Evolutionary conservation across 176 grass and related monocot genomes (phyloP).

Genomic region (Melocanna baccifera): DNA sequence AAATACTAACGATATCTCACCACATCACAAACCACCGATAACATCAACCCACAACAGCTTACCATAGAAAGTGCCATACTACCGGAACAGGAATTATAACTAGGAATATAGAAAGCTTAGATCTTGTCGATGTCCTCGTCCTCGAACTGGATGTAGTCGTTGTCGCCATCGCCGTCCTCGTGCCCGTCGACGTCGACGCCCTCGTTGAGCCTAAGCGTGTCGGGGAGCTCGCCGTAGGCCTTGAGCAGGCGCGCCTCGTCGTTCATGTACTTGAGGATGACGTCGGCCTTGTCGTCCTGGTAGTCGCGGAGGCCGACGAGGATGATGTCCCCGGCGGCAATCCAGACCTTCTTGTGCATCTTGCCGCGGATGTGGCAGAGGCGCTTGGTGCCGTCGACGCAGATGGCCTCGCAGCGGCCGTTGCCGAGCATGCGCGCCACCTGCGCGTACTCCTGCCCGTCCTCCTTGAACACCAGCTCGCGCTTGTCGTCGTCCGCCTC

Average conservation of each 20-base stretch:
- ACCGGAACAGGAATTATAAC: background rate
- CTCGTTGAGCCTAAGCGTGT: constrained; percentile 73
- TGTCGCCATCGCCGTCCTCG: constrained; percentile 38
- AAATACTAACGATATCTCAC: constrained; percentile 5
- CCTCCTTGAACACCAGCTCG: constrained; percentile 89
- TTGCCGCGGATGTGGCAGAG: constrained; percentile 56
- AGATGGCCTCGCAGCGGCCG: constrained; percentile 45
- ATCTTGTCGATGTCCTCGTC: constrained; percentile 95
- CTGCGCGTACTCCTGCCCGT: constrained; percentile 87
- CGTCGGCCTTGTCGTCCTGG: constrained; percentile 91
- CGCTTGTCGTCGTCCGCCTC: constrained; percentile 91
- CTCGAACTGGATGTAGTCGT: constrained; percentile 75
- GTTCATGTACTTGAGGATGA: constrained; percentile 94
- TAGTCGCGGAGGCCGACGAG: constrained; percentile 82
- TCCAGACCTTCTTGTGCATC: constrained; percentile 66
- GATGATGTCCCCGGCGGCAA: constrained; percentile 55
- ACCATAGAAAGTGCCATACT: background rate
- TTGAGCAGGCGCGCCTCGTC: constrained; percentile 74
- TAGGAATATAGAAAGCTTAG: background rate
- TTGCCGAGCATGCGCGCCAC: constrained; percentile 51
- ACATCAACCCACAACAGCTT: constrained; percentile 18
- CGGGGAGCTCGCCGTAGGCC: constrained; percentile 73
- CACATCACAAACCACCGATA: background rate
- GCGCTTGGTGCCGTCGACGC: constrained; percentile 50
- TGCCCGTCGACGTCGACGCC: constrained; percentile 69